phyloP scores from a whole-genome alignment of 73 alveolate genomes.

The Stentor coeruleus region DNA sequence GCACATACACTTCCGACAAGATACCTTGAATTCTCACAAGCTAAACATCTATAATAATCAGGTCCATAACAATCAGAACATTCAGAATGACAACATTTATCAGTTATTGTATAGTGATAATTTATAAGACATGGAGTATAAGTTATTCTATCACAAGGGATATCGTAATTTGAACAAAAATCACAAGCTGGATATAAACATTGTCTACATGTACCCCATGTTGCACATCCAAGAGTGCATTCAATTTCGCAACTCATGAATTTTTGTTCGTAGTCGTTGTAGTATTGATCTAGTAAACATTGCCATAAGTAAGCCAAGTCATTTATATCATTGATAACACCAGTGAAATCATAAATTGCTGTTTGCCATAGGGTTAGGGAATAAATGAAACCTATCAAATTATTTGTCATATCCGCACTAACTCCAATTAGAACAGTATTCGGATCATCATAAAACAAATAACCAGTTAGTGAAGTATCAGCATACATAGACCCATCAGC shows the following conservation, averaged over 20 bases:
- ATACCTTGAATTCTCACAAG: neutral
- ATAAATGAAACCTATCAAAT: neutral
- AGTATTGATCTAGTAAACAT: neutral
- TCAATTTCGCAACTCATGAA: neutral
- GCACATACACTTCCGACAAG: neutral
- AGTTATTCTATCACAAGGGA: neutral
- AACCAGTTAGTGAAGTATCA: neutral
- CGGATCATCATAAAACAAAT: neutral
- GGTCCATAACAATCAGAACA: conserved; percentile 10
- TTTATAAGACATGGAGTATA: neutral
- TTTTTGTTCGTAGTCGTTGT: neutral
- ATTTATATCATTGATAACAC: neutral
- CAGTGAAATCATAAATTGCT: neutral
- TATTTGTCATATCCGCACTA: neutral
- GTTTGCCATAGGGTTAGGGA: neutral
- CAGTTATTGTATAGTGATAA: neutral
- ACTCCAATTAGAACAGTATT: neutral
- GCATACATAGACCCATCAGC: neutral
- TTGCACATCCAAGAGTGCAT: neutral
- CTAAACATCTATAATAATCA: neutral
- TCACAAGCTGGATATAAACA: neutral
- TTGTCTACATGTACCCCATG: neutral
- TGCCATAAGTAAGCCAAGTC: neutral
- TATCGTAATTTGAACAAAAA: neutral
- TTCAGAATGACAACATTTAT: neutral